Conservation (phyloP, 2,329 filamentous ascomycete species). For the Aspergillus arachidicola region DNA sequence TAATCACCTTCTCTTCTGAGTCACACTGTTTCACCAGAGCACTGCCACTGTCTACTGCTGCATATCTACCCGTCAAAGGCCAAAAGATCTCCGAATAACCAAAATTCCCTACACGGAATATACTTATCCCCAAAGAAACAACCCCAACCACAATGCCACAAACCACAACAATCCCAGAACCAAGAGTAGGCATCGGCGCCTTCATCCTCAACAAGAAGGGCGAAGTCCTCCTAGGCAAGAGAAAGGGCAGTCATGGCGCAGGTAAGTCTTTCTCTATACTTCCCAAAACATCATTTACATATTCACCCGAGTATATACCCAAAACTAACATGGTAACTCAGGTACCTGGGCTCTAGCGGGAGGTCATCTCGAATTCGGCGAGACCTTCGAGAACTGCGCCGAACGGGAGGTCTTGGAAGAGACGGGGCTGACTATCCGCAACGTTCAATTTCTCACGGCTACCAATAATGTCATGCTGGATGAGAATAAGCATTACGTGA, state of each 20-base stretch:
- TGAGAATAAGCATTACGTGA: constrained; percentile 71
- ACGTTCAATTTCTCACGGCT: constrained; percentile 57
- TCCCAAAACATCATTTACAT: no score
- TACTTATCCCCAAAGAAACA: background rate
- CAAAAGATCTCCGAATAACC: no score
- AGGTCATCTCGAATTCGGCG: constrained; percentile 72
- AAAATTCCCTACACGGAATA: no score
- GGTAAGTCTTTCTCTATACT: constrained; percentile 32
- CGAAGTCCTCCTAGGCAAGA: constrained; percentile 51
- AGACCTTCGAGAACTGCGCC: constrained; percentile 64
- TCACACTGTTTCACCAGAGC: background rate
- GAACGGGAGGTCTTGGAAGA: constrained; percentile 70
- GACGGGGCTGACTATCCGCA: constrained; percentile 62
- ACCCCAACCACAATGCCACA: background rate
- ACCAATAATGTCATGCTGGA: constrained; percentile 67
- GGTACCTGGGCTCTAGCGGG: constrained; percentile 70
- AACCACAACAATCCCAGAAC: constrained; percentile 5
- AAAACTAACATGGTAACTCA: constrained; percentile 22
- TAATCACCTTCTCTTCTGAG: background rate
- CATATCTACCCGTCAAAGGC: no score
- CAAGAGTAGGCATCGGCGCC: constrained; percentile 52
- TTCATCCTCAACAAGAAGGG: constrained; percentile 47
- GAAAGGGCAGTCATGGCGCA: constrained; percentile 51
- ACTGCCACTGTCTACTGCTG: background rate
- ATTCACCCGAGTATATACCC: background rate